phyloP scores from a whole-genome alignment of 495 filamentous ascomycete species.

The Penicillium mononematosum region DNA sequence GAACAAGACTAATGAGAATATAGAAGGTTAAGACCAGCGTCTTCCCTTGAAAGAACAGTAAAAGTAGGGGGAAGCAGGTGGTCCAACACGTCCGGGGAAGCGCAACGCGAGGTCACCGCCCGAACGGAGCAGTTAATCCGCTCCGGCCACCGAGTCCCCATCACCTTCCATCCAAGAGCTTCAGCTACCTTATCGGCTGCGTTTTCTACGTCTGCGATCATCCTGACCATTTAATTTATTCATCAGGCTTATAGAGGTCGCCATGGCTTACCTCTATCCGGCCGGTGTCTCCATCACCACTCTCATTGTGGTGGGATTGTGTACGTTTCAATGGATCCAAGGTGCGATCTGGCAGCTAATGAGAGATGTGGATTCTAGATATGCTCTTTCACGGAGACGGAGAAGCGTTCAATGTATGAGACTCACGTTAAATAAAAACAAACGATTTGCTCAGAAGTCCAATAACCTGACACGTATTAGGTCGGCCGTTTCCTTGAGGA shows the following conservation, averaged over 20 bases:
- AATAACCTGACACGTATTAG: conserved; percentile 46
- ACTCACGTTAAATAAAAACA: not conserved
- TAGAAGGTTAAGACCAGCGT: conserved; percentile 5
- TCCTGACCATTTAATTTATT: conserved; percentile 26
- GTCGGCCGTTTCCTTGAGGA: conserved; percentile 92
- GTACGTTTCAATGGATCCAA: conserved; percentile 52
- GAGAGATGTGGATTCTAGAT: conserved; percentile 58
- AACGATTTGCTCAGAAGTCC: not conserved
- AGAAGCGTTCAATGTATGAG: conserved; percentile 89
- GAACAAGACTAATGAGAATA: conserved; percentile 1
- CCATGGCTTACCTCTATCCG: conserved; percentile 61
- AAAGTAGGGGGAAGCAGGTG: conserved; percentile 14
- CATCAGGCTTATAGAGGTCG: conserved; percentile 34
- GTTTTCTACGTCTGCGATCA: conserved; percentile 16
- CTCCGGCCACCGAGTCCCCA: conserved; percentile 32
- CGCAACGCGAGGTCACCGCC: conserved; percentile 23
- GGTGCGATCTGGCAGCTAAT: conserved; percentile 27
- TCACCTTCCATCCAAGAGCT: conserved; percentile 17
- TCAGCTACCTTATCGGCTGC: conserved; percentile 22
- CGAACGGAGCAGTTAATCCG: conserved; percentile 31
- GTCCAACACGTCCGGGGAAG: conserved; percentile 26
- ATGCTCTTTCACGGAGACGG: conserved; percentile 97
- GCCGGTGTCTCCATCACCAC: conserved; percentile 66
- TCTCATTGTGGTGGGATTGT: conserved; percentile 81
- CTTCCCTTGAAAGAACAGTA: conserved; percentile 14